Evolutionary conservation across 2,329 filamentous ascomycete genomes (phyloP).

Genomic region (Aspergillus proliferans): DNA sequence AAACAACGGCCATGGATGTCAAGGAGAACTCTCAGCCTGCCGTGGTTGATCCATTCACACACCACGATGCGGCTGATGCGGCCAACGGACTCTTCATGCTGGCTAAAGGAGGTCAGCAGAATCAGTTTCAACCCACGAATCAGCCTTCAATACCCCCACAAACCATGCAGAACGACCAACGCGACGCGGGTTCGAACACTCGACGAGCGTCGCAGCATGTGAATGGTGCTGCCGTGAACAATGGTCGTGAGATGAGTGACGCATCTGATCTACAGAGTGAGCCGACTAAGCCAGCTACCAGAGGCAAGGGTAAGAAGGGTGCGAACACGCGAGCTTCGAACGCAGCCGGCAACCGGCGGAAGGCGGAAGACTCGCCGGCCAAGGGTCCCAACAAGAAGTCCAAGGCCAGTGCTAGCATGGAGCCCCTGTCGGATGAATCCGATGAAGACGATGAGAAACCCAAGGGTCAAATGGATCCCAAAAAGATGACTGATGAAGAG

Average conservation of each 20-base stretch:
- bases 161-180: conserved; percentile 49
- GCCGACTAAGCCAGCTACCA: conserved; percentile 58
- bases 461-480: conserved; percentile 50
- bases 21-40: conserved; percentile 40
- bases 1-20: conserved; percentile 38
- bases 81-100: conserved; percentile 92
- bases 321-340: conserved; percentile 41
- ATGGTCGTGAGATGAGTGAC: conserved; percentile 61
- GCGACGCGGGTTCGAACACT: conserved; percentile 38
- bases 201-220: conserved; percentile 36
- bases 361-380: conserved; percentile 63
- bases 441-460: conserved; percentile 47
- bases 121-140: conserved; percentile 47
- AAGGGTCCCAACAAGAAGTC: conserved; percentile 70
- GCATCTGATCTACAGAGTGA: conserved; percentile 67
- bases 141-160: conserved; percentile 48
- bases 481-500: conserved; percentile 97
- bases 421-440: conserved; percentile 41
- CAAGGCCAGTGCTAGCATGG: conserved; percentile 50
- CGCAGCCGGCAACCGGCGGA: conserved; percentile 63
- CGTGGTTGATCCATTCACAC: conserved; percentile 64
- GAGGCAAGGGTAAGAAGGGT: conserved; percentile 64
- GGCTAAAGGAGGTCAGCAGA: conserved; percentile 58
- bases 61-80: conserved; percentile 86
- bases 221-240: conserved; percentile 46